Evolutionary conservation across 768 basidiomycete species (phyloP), one percentile per base, ranked within the genome.

Genomic region (Phanerochaete carnosa): DNA sequence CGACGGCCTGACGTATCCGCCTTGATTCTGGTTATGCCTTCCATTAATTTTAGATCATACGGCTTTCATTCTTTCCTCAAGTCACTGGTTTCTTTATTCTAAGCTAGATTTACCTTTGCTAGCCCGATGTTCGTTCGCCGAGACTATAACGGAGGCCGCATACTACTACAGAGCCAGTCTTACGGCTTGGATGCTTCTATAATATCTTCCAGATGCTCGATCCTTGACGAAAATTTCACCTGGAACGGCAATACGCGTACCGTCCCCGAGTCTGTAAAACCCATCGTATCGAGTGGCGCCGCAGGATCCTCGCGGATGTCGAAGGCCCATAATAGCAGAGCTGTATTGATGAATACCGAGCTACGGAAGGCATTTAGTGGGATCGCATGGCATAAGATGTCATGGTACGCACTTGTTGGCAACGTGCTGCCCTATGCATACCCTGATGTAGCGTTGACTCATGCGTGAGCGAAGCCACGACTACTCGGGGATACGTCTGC

Each of bases 261-360:
- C 64, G 88, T 83, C 16, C 85, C 83, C 2, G 81, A 83, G 63
- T 88, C 83, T 6, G 83, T 83, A 65, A 90, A 88, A 1, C 79
- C 86, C 39, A 80, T 71, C 12, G 78, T 77, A 65, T 91, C 83
- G 56, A 90, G 87, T 0, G 86, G 85, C 2, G 75, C 71, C 0
- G 70, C 65, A 0, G 82, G 79, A 64, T 87, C 83, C 28, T 80
- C 66, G 2, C 73, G 74, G 23, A 91, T 75, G 1, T 71, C 77
- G 76, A 90, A 89, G 0, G 87, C 83, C 86, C 87, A 89, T 32
- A 87, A 70, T 1, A 86, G 73, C 16, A 88, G 75, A 0, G 85
- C 86, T 0, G 84, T 80, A 59, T 87, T 89, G 63, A 90, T 75
- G 65, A 86, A 87, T 2, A 90, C 70, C 6, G 88, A 89, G 5